Evolutionary conservation across 192 early-diverging fungal species (phyloP).

Genomic region (Rhizophagus clarus): DNA sequence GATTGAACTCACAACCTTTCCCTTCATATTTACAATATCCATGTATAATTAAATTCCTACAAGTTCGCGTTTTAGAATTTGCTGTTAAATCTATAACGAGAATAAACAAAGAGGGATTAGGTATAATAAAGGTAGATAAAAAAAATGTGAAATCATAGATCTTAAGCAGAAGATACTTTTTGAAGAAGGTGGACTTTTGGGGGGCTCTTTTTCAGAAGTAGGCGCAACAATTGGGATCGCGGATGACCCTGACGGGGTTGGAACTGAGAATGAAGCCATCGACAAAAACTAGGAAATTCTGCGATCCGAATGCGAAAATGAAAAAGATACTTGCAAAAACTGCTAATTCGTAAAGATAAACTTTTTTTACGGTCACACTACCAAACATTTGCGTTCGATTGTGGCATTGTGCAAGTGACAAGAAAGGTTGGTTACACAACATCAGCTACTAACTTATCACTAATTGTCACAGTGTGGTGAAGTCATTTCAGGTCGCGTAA

Average conservation of each 20-base stretch:
- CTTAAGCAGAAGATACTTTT: slow-evolving; percentile 5
- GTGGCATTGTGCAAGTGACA: no score
- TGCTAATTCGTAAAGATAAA: no score
- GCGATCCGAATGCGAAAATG: not conserved
- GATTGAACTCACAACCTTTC: slow-evolving; percentile 83
- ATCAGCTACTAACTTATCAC: no score
- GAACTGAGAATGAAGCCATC: slow-evolving; percentile 21
- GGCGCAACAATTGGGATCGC: slow-evolving; percentile 29
- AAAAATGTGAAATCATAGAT: not conserved
- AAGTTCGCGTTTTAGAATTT: slow-evolving; percentile 52
- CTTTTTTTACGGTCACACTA: no score
- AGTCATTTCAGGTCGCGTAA: no score
- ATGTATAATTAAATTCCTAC: slow-evolving; percentile 81
- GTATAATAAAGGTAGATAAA: not conserved
- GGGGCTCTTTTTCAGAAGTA: slow-evolving; percentile 8
- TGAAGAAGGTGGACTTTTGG: not conserved
- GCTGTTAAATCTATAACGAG: not conserved
- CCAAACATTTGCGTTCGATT: no score
- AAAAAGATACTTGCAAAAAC: not conserved
- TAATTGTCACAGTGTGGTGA: no score
- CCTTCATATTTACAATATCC: slow-evolving; percentile 84
- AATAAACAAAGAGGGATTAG: not conserved
- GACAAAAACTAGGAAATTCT: not conserved
- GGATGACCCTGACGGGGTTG: slow-evolving; percentile 9
- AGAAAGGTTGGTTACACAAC: no score